These are phyloP conservation scores for Musa troglodytarum DNA, from an alignment of 176 grass and related monocot genomes.

Conservation along the genomic window DNA sequence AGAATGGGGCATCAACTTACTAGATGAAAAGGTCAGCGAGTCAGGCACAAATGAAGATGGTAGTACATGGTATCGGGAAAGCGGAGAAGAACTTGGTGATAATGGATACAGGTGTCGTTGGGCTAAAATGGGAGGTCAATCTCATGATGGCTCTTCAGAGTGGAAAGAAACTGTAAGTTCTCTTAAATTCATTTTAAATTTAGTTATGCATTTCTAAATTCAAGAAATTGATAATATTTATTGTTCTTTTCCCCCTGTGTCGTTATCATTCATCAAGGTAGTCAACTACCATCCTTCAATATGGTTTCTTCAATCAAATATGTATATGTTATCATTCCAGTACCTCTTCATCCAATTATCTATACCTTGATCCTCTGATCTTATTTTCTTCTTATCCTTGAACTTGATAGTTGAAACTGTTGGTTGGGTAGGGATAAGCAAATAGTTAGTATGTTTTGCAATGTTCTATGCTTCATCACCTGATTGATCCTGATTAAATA, in stretches of 20 bases:
- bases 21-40: conserved; percentile 76
- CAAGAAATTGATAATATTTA: neutral
- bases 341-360: too few species aligned
- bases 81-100: conserved; percentile 66
- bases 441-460: too few species aligned
- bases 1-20: conserved; percentile 95
- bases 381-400: too few species aligned
- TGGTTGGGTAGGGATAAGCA: too few species aligned
- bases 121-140: conserved; percentile 90
- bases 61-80: conserved; percentile 91
- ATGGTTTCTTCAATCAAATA: neutral
- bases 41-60: conserved; percentile 78
- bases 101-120: conserved; percentile 83
- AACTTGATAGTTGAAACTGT: too few species aligned
- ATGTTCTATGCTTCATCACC: too few species aligned
- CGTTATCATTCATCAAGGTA: neutral
- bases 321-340: too few species aligned
- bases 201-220: neutral
- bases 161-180: conserved; percentile 85
- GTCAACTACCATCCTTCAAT: neutral
- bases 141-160: conserved; percentile 55
- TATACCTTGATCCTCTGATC: too few species aligned
- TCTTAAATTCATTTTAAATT: conserved; percentile 16
- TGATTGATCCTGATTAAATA: too few species aligned
- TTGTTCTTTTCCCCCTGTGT: neutral